Evolutionary conservation across 2,329 filamentous ascomycete species (phyloP), one percentile per base, ranked within the genome.

Genomic region (Knufia fluminis): DNA sequence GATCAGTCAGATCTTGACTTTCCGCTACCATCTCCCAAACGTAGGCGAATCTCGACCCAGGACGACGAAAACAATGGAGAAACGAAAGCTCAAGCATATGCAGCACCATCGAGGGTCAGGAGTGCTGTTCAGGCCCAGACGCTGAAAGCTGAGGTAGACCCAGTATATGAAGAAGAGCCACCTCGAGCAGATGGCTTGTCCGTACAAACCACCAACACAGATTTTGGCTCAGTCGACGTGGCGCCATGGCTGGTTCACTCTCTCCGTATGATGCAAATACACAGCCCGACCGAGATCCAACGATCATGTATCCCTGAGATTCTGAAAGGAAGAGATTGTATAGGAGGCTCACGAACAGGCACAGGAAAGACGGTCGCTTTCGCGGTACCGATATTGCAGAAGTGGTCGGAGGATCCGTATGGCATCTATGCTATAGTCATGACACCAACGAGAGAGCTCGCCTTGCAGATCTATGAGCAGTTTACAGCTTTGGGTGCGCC

Each of bases 361-460:
- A 96, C 91, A 10, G 92, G 92, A 69, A 98, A 98, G 72, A 98
- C 92, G 2, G 83, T 97, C 38, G 90, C 92, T 1, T 98, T 98
- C 67, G 86, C 91, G 1, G 88, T 90, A 8, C 92, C 92, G 0
- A 94, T 98, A 52, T 71, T 98, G 55, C 91, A 97, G 65, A 85
- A 84, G 66, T 97, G 90, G 89, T 82, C 91, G 1, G 79, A 89
- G 62, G 90, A 98, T 69, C 92, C 92, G 1, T 83, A 84, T 52
- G 92, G 88, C 38, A 91, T 97, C 59, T 98, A 87, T 66, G 91
- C 81, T 1, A 72, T 98, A 4, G 79, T 98, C 12, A 70, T 98
- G 61, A 98, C 92, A 7, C 90, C 89, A 17, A 95, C 88, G 4
- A 78, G 86, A 60, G 92, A 98, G 70, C 78, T 98, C 51, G 92